Conservation (phyloP, 257 asterid species). For the Lithospermum erythrorhizon region DNA sequence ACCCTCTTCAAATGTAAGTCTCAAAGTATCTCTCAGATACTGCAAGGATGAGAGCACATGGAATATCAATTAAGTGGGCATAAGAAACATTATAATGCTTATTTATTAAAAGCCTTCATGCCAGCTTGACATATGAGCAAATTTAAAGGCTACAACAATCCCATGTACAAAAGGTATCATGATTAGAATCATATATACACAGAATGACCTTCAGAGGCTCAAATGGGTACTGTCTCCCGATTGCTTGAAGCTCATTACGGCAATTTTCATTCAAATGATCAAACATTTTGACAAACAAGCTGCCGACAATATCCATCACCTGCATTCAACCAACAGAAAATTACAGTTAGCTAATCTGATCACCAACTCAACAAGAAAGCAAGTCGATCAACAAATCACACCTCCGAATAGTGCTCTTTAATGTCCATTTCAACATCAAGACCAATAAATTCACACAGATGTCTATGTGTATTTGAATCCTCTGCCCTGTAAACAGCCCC, state of each 20-base stretch:
- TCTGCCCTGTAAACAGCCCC: conserved; percentile 92
- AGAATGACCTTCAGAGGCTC: conserved; percentile 61
- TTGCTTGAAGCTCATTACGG: conserved; percentile 68
- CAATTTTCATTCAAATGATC: conserved; percentile 57
- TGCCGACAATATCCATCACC: conserved; percentile 90
- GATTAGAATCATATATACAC: background rate
- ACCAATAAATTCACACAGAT: conserved; percentile 86
- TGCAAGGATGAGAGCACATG: conserved; percentile 28
- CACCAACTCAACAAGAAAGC: conserved; percentile 1
- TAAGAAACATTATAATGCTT: background rate
- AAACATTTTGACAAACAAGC: conserved; percentile 69
- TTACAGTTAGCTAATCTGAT: background rate
- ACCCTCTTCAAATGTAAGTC: conserved; percentile 88
- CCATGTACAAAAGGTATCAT: background rate
- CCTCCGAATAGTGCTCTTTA: conserved; percentile 89
- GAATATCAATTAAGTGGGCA: conserved; percentile 7
- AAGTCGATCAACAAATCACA: conserved; percentile 12
- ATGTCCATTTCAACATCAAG: conserved; percentile 96
- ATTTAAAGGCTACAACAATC: background rate
- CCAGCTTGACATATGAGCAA: background rate
- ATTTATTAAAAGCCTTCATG: background rate
- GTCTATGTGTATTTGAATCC: conserved; percentile 87
- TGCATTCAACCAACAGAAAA: conserved; percentile 21
- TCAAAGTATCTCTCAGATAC: conserved; percentile 61
- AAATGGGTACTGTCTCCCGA: conserved; percentile 72